Percentiles rank a stretch among this genome's conserved stretches.
These are phyloP conservation scores for Aquilaria malaccensis DNA, from an alignment of 345 rosid species.

Conservation along the genomic window DNA sequence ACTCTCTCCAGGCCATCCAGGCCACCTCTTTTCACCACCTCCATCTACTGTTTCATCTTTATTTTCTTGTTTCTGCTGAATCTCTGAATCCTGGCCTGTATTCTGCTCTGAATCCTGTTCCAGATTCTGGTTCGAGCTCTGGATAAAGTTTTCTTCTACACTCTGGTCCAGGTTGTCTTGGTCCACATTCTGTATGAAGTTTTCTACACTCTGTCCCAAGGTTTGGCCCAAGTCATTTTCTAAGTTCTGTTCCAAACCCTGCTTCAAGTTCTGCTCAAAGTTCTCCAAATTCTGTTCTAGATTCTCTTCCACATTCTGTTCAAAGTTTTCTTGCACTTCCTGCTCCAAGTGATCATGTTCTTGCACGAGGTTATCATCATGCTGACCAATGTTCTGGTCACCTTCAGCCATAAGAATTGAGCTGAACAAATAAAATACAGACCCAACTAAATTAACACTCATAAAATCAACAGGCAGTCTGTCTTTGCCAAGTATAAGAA, in stretches of 20 bases:
- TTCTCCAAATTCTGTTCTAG: neutral
- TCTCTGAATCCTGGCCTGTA: slow-evolving; percentile 16
- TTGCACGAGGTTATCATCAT: too few relatives aligned
- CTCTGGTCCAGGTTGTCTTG: slow-evolving; percentile 3
- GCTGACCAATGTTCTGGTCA: too few relatives aligned
- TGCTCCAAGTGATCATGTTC: neutral
- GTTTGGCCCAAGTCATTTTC: slow-evolving; percentile 20
- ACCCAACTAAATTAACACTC: too few relatives aligned
- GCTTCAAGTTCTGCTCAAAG: neutral
- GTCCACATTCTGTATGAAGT: slow-evolving; percentile 12
- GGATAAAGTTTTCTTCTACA: slow-evolving; percentile 10
- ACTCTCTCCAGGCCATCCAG: slow-evolving; percentile 99
- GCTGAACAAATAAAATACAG: too few relatives aligned
- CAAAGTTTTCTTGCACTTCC: neutral
- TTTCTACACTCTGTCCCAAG: slow-evolving; percentile 28
- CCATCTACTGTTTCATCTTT: slow-evolving; percentile 30
- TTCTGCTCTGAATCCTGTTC: slow-evolving; percentile 33
- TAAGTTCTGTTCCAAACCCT: slow-evolving; percentile 3
- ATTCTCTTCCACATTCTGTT: neutral
- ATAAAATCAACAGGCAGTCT: too few relatives aligned
- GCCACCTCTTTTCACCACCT: slow-evolving; percentile 86
- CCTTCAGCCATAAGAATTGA: too few relatives aligned
- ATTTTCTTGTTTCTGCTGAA: slow-evolving; percentile 27
- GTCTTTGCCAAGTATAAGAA: too few relatives aligned
- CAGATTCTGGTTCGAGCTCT: slow-evolving; percentile 17